Percentiles rank a stretch among this genome's conserved stretches.
Conservation (phyloP, 1,284 basidiomycete genomes). For the Mycosarcoma maydis region DNA sequence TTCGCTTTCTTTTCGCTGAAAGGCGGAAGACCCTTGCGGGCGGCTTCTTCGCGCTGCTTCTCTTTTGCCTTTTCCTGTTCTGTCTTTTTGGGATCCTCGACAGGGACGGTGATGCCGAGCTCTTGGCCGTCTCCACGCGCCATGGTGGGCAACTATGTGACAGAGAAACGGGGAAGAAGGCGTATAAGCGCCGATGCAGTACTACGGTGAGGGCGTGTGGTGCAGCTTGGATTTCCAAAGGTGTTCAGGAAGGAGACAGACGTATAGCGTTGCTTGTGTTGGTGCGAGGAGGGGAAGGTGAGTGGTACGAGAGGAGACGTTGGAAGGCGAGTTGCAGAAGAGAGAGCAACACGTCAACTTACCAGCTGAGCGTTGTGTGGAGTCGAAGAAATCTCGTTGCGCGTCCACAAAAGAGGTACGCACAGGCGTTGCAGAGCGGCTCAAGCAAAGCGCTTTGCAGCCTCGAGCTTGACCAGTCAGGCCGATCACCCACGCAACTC, state of each 20-base stretch:
- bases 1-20: conserved; percentile 31
- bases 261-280: too few relatives aligned
- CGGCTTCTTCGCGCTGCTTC: conserved; percentile 46
- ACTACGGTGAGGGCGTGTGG: neutral
- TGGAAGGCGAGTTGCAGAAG: neutral
- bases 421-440: conserved; percentile 3
- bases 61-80: conserved; percentile 50
- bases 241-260: too few relatives aligned
- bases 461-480: too few relatives aligned
- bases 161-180: neutral
- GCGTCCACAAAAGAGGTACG: conserved; percentile 18
- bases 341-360: conserved; percentile 24
- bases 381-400: conserved; percentile 38
- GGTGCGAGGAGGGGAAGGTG: too few relatives aligned
- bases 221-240: too few relatives aligned
- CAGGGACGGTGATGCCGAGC: conserved; percentile 49
- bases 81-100: conserved; percentile 46
- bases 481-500: conserved; percentile 26
- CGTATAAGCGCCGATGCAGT: conserved; percentile 2
- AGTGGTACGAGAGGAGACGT: neutral
- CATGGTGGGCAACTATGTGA: conserved; percentile 25
- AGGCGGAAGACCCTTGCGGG: conserved; percentile 42
- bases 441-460: conserved; percentile 11
- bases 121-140: conserved; percentile 49
- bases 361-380: conserved; percentile 21